Evolutionary conservation across 805 yeast genomes (phyloP), one percentile per base, ranked within the genome.

Genomic region (Blastobotrys muscicola): DNA sequence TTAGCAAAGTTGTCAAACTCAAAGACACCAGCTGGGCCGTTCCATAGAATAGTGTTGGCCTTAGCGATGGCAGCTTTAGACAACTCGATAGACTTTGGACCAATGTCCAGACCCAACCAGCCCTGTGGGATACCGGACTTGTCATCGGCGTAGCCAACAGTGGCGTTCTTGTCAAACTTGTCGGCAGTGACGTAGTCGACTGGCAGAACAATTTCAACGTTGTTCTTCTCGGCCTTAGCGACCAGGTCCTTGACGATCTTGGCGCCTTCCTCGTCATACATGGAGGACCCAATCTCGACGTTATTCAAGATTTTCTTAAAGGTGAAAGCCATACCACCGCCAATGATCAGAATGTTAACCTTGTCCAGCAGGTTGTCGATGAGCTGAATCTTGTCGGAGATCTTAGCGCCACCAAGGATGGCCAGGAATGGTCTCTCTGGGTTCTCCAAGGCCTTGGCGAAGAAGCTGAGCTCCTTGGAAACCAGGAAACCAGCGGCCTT

Each of bases 281-380:
- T 75, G 33, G 98, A 92, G 68, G 81, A 72, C 69, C 98, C 98
- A 58, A 92, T 92, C 53, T 80, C 68, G 71, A 86, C 78, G 66
- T 76, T 74, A 69, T 86, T 84, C 52, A 86, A 64, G 43, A 90
- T 83, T 78, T 92, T 92, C 79, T 85, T 86, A 81, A 92, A 92
- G 60, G 98, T 92, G 83, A 90, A 92, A 50, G 98, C 92, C 98
- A 92, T 92, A 74, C 98, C 98, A 74, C 98, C 98, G 67, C 98
- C 97, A 62, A 92, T 80, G 71, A 92, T 86, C 67, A 92, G 76
- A 52, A 81, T 70, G 71, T 92, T 83, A 62, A 92, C 97, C 80
- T 92, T 92, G 76, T 90, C 92, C 62, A 90, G 78, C 42, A 68
- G 57, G 61, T 80, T 92, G 75, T 92, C 97, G 63, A 92, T 92